Evolutionary conservation across 1,284 basidiomycete genomes (phyloP), one percentile per base, ranked within the genome.

Genomic region (Leccinum huronense): DNA sequence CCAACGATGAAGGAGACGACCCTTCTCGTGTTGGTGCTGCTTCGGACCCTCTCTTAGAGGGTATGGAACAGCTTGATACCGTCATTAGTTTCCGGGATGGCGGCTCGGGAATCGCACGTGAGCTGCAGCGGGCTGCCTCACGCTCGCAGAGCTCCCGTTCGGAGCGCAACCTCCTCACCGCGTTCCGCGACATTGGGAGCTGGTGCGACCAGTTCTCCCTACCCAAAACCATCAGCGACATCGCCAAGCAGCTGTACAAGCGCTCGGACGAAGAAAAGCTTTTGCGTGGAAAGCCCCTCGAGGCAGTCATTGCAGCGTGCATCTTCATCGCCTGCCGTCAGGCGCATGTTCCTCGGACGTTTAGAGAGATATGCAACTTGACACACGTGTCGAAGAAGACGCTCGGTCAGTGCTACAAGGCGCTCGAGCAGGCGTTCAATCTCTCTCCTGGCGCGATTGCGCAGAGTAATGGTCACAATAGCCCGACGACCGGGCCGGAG

Each of bases 1-100:
- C 97, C 70, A 97, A 95, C 72, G 95, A 99, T 77, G 97, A 98
- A 80, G 96, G 97, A 66, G 97, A 99, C 77, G 97, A 99, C 77
- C 97, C 97, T 64, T 99, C 97, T 71, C 97, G 97, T 93, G 97
- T 99, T 69, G 97, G 97, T 81, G 95, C 94, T 62, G 94, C 95
- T 48, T 88, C 90, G 51, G 95, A 98, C 76, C 95, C 96, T 60
- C 81, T 98, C 33, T 84, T 98, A 79, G 96, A 98, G 75, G 94
- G 94, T 58, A 91, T 95, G 71, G 95, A 97, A 75, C 91, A 95
- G 75, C 86, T 97, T 61, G 92, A 95, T 73, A 99, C 97, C 33
- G 86, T 94, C 67, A 98, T 99, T 75, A 95, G 94, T 65, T 96
- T 94, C 78, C 88, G 92, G 64, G 96, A 99, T 73, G 95, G 95